Evolutionary conservation across 1,139 yeast species (phyloP), one percentile per base, ranked within the genome.

Genomic region (Yamadazyma triangularis): DNA sequence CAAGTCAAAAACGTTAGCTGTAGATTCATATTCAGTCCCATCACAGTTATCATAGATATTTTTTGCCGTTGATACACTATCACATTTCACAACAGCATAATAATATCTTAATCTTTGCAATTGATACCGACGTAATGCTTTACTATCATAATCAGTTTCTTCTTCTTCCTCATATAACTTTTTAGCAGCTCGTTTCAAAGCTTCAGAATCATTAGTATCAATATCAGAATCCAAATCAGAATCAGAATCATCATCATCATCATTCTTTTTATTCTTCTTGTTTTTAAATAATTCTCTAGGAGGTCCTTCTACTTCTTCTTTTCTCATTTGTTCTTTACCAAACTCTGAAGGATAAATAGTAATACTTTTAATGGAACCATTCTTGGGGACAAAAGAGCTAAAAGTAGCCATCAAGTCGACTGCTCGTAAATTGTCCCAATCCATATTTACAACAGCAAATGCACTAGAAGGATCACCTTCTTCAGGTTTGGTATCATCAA

Each of bases 21-120:
- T 88, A 9, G 96, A 82, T 58, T 93, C 99, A 50, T 77, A 91
- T 57, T 93, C 99, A 0, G 96, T 77, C 15, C 96, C 96, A 56
- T 93, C 98, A 59, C 95, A 85, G 49, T 77, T 83, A 27, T 78
- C 79, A 52, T 89, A 93, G 25, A 93, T 87, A 27, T 64, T 62
- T 46, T 77, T 72, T 1, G 97, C 85, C 0, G 96, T 83, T 4
- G 55, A 58, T 1, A 84, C 66, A 19, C 79, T 71, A 49, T 86
- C 94, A 61, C 97, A 91, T 34, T 65, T 71, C 3, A 91, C 89
- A n/a, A 93, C 81, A 0, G 97, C 98, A 53, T 91, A 93, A 55
- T 79, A 93, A 56, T 93, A 93, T 53, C 94, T 70, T 36, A 82
- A 66, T 57, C 95, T 76, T 53, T 91, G 89, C 33, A 95, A 65